These are phyloP conservation scores for Sphagnurus paluster DNA, from an alignment of 1,284 basidiomycete genomes.

Conservation along the genomic window DNA sequence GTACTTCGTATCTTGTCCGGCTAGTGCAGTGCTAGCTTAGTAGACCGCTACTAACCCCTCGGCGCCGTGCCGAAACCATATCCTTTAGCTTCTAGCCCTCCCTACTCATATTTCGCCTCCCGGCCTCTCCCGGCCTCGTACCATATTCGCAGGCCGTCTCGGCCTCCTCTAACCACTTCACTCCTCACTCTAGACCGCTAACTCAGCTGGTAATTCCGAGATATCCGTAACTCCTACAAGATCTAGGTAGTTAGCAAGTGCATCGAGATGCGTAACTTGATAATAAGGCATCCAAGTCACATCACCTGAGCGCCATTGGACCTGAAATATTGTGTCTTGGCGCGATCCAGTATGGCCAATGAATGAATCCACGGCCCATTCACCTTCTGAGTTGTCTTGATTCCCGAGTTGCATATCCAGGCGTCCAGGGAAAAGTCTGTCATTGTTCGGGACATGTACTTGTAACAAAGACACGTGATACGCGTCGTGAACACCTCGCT, in stretches of 20 bases:
- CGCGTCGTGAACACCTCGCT: conserved; percentile 6
- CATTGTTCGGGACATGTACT: conserved; percentile 13
- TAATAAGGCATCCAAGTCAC: conserved; percentile 16
- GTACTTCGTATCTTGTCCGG: too few species aligned
- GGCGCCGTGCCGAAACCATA: too few species aligned
- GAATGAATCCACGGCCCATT: conserved; percentile 14
- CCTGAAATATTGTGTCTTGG: conserved; percentile 14
- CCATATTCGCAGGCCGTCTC: too few species aligned
- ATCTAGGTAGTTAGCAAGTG: neutral
- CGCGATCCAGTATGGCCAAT: conserved; percentile 10
- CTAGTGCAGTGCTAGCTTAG: too few species aligned
- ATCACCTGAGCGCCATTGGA: conserved; percentile 22
- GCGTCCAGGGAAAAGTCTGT: conserved; percentile 13
- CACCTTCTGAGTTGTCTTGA: neutral
- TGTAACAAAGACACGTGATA: conserved; percentile 8
- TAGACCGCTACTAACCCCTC: too few species aligned
- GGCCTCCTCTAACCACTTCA: too few species aligned
- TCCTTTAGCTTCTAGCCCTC: too few species aligned
- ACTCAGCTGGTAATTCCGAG: neutral
- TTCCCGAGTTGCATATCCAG: conserved; percentile 5
- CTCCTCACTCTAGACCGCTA: too few species aligned
- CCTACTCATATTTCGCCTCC: too few species aligned
- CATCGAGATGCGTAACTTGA: neutral
- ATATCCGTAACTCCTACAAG: neutral
- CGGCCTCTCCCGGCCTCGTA: too few species aligned